Evolutionary conservation across 352 stramenopile genomes (phyloP), one percentile per base, ranked within the genome.

Genomic region (Pythium apleroticum): DNA sequence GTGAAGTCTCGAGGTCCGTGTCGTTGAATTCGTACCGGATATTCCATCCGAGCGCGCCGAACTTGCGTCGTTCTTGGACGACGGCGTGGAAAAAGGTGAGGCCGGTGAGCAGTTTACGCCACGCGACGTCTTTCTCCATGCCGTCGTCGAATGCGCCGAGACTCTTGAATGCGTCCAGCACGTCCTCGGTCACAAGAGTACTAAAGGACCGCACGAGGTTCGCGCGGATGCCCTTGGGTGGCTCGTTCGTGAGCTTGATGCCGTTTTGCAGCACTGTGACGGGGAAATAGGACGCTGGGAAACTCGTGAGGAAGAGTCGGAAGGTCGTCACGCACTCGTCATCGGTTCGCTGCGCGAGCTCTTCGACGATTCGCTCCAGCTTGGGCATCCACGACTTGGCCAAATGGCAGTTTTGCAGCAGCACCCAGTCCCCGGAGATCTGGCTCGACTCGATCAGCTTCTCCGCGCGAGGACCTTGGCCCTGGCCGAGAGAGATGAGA

Each of bases 21-120:
- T 98, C 95, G 68, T 98, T 97, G 73, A 98, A 98, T 55, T 97
- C 95, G 66, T 98, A 98, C 56, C 85, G 85, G 71, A 98, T 98
- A 65, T 98, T 98, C 95, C 95, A 98, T 10, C 95, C 95, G 1
- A 98, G 74, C 17, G 95, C 78, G 0, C 94, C 95, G 60, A 98
- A 98, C 60, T 98, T 98, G 33, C 92, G 81, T 27, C 95, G 76
- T 70, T 98, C 95, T 73, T 98, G 88, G 35, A 98, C 89, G 59
- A 97, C 95, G 2, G 93, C 93, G 69, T 98, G 95, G 74, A 98
- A 98, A 62, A 98, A 98, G 7, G 84, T 84, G 20, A 98, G 78
- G 0, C 87, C 88, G 31, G 84, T 85, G 7, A 98, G 76, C 27
- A 98, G 66, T 49, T 95, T 96, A 35, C 97, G 91, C 85, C 90